Base-by-base conservation (phyloP, 371 early-diverging fungal species). In the Chytridium lagenaria region DNA sequence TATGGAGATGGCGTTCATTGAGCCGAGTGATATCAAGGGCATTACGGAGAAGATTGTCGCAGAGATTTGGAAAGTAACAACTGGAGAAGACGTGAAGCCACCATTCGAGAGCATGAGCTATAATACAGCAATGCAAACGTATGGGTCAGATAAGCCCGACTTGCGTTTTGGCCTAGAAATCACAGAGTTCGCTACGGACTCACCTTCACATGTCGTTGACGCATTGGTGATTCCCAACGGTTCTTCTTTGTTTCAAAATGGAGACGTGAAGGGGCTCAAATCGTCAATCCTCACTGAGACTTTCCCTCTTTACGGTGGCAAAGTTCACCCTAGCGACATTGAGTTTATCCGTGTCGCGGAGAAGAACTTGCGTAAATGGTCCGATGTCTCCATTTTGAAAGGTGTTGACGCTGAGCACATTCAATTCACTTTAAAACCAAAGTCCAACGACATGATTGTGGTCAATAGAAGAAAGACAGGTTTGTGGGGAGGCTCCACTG, bases 61-160 rank as follows among this genome's bases (percentile, higher is more conserved):
- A 12, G 69, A 77, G 36, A 84, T 95, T 7, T 95, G 93, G 94
- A 83, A 84, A 37, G 81, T 80, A 2, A 80, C 89, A 12, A 77
- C 88, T 49, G 82, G 80, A 10, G 73, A 87, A 5, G 86, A 90
- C 2, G 72, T 92, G 0, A 72, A n/a, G 26, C 19, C 59, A 49
- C 77, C 33, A 3, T 92, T 96, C 71, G 88, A 88, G 31, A 82
- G 84, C 37, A 89, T 95, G 86, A 87, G 93, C 1, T 96, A 94
- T 74, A 77, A 90, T 2, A 87, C 93, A 26, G 95, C 95, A 34
- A 96, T 94, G 88, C 76, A 64, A 12, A 74, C 85, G 85, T 96
- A 91, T 81, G 96, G 96, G 0, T 93, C 93, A 0, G 96, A 96
- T 72, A 96, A 96, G 78, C 96, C 96, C 0, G 95, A 96, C 79